A percentile compares a stretch with the other conserved stretches of the same genome.
Conservation (phyloP, 768 basidiomycete genomes). For the Rhodotorula sphaerocarpa region DNA sequence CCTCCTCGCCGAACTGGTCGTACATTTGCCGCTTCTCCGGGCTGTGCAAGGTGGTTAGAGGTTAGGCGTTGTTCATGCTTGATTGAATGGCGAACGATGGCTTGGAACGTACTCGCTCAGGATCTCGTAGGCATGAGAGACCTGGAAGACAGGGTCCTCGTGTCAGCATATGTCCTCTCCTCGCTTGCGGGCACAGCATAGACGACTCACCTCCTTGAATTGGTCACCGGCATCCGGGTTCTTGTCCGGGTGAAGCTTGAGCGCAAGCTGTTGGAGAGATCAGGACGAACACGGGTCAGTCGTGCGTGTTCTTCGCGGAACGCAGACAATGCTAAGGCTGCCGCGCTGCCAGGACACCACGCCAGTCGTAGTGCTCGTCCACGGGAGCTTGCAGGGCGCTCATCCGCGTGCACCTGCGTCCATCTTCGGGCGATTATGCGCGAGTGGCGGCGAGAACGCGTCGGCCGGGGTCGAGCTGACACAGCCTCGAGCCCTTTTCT, state of each 20-base stretch:
- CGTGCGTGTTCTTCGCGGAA: background rate
- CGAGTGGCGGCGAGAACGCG: too few species aligned
- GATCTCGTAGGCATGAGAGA: constrained; percentile 66
- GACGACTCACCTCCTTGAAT: constrained; percentile 73
- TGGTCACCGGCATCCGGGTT: constrained; percentile 92
- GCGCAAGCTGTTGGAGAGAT: constrained; percentile 28
- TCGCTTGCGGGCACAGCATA: background rate
- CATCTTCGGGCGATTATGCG: too few species aligned
- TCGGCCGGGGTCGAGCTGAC: too few species aligned
- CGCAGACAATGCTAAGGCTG: background rate
- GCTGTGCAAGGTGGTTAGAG: background rate
- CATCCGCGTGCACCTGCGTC: too few species aligned
- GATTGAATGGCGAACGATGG: background rate
- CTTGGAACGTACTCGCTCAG: constrained; percentile 63
- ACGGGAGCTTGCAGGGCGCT: too few species aligned
- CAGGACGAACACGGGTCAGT: background rate
- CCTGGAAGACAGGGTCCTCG: constrained; percentile 20
- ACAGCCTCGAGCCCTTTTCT: too few species aligned
- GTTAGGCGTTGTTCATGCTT: background rate
- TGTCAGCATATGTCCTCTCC: constrained; percentile 13
- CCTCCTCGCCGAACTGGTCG: constrained; percentile 86
- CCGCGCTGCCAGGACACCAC: too few species aligned
- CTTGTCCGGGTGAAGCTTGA: constrained; percentile 47
- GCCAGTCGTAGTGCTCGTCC: too few species aligned
- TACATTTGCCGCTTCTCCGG: constrained; percentile 48